Base-by-base conservation (phyloP, 2,329 filamentous ascomycete genomes). In the Trichoderma koningii region DNA sequence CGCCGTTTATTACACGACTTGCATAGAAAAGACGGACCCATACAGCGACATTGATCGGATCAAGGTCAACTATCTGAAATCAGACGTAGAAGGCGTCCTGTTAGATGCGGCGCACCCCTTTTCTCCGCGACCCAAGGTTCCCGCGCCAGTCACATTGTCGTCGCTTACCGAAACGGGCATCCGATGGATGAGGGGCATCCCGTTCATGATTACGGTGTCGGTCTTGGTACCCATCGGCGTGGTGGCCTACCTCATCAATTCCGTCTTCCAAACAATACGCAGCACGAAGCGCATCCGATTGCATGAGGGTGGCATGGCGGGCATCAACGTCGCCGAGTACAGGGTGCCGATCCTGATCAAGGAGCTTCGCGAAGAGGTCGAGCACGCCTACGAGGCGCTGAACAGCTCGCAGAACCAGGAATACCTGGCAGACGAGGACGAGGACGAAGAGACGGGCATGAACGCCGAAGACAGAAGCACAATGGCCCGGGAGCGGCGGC, bases 1-100 rank as follows among this genome's bases (percentile, higher is more conserved):
- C 51, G 91, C 92, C 5, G 86, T 89, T 0, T 92, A 91, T 77
- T 97, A 94, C 75, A 97, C 94, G 0, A 91, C 92, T 0, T 83
- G 82, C 21, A 92, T 97, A 52, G 83, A 88, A 26, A 88, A 87
- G 71, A 90, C 83, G 0, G 91, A 98, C 71, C 93, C 93, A 0
- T 98, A 87, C 73, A 82, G 82, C 0, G 82, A 93, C 68, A 73
- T 90, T 17, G 84, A 88, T 21, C 85, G 83, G 5, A 75, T 94
- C 66, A 86, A 89, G 23, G 80, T 92, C 69, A 91, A 91, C 72
- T 96, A 90, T 71, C 74, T 94, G 1, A 78, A 86, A 1, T 77
- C 86, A 41, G 91, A 89, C 26, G 94, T 91, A 70, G 87, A 89
- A 45, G 82, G 89, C 56, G 87, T 96, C 9, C 82, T 98, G 23